Base-by-base conservation (phyloP, 108 stramenopile species). In the Nitzschia sp. region DNA sequence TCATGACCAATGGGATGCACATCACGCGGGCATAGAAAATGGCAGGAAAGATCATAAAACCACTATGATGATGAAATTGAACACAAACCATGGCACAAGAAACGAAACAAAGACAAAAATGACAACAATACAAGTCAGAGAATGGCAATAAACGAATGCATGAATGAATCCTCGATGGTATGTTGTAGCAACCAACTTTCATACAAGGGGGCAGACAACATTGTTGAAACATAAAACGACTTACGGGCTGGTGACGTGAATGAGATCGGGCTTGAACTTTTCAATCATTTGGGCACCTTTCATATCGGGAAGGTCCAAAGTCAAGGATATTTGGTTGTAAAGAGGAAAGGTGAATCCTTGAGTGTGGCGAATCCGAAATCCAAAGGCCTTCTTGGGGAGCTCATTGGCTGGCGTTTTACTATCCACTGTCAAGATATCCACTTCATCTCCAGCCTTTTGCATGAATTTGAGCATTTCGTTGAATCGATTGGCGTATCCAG, bases 401-500 rank as follows among this genome's bases (percentile, higher is more conserved):
- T 96, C 61, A 0, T 84, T 63, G 22, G 53, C 62, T n/a, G 84
- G 81, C 4, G 91, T 90, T 44, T 84, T 86, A 65, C 79, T 69
- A 57, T 98, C 98, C 6, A 95, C 87, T 0, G 98, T 98, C 31
- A 97, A 56, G 58, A 98, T 87, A 30, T 88, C 77, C 16, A 97
- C 95, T 16, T 91, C 64, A 68, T 97, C 96, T 6, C 92, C 94
- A 1, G 96, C 95, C 69, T 95, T 92, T 48, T 73, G 57, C 58
- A 97, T 58, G 68, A 78, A 90, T 32, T 83, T 91, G 30, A 98
- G 81, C 92, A 97, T 93, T 77, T 98, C 98, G 23, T 96, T 91
- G 89, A 97, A 98, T 41, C 98, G 94, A 68, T 98, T 98, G 80
- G 97, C 82, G 69, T 98, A 98, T 19, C 98, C 98, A 53, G 93